These are phyloP conservation scores for Penicillium sp. DNA, from an alignment of 2,329 filamentous ascomycete genomes.

Conservation along the genomic window DNA sequence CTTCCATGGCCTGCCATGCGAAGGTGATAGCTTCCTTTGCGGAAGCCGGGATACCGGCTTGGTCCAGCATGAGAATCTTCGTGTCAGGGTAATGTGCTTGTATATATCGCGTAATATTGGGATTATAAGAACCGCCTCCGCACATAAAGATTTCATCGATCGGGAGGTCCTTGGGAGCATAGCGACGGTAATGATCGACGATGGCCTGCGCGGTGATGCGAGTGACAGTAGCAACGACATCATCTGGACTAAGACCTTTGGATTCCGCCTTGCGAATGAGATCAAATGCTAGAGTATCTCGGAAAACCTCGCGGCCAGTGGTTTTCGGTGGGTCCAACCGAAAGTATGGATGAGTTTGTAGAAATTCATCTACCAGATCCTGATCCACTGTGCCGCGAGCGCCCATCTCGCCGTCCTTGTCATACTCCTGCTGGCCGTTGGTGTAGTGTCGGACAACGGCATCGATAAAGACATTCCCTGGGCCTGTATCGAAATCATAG, in stretches of 20 bases:
- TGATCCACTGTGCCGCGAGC: slow-evolving; percentile 44
- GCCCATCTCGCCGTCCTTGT: slow-evolving; percentile 46
- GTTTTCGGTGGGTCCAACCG: slow-evolving; percentile 46
- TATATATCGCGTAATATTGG: slow-evolving; percentile 49
- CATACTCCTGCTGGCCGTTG: slow-evolving; percentile 43
- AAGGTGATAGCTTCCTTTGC: slow-evolving; percentile 55
- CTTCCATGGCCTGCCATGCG: slow-evolving; percentile 55
- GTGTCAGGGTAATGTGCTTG: slow-evolving; percentile 43
- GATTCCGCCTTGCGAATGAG: slow-evolving; percentile 43
- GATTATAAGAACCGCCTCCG: slow-evolving; percentile 51
- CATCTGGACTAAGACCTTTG: slow-evolving; percentile 42
- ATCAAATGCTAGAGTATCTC: slow-evolving; percentile 47
- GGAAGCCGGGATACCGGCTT: slow-evolving; percentile 48
- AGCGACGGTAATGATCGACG: slow-evolving; percentile 34
- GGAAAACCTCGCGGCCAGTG: slow-evolving; percentile 53
- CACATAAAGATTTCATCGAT: slow-evolving; percentile 55
- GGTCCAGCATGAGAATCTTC: slow-evolving; percentile 49
- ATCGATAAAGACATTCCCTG: slow-evolving; percentile 51
- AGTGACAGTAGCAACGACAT: slow-evolving; percentile 52
- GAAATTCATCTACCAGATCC: slow-evolving; percentile 46
- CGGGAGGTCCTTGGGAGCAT: slow-evolving; percentile 39
- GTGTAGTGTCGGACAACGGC: slow-evolving; percentile 49
- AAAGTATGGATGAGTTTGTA: slow-evolving; percentile 47
- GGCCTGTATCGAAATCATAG: slow-evolving; percentile 50
- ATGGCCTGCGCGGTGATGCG: slow-evolving; percentile 53